phyloP scores from a whole-genome alignment of 2,329 filamentous ascomycete species.

The Apiospora saccharicola region DNA sequence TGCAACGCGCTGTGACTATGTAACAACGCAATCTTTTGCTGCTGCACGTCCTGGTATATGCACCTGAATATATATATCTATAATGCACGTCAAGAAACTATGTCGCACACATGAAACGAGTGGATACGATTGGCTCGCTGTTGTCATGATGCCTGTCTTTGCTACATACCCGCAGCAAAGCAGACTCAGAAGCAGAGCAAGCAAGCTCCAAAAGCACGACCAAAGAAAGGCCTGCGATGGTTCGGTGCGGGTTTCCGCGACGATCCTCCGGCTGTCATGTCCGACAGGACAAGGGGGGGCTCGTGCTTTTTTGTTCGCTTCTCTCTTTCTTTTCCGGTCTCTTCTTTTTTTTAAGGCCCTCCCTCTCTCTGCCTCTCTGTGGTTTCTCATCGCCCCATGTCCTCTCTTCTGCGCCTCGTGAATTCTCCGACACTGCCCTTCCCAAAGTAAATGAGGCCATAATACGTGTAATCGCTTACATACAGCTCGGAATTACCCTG shows the following conservation, averaged over 20 bases:
- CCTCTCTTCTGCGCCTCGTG: too few relatives aligned
- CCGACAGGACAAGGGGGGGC: not conserved
- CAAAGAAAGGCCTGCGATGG: not conserved
- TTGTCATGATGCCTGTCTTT: too few relatives aligned
- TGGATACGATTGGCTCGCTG: too few relatives aligned
- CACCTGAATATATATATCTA: not conserved
- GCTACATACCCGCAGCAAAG: not conserved
- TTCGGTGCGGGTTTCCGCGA: not conserved
- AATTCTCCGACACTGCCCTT: too few relatives aligned
- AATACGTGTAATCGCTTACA: not conserved
- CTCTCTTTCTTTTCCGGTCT: not conserved
- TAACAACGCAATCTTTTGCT: not conserved
- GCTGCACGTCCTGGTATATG: not conserved
- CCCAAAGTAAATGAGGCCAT: not conserved
- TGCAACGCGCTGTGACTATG: not conserved
- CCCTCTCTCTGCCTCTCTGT: not conserved
- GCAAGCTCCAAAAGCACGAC: not conserved
- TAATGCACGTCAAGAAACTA: not conserved
- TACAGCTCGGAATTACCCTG: too few relatives aligned
- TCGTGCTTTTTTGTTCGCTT: not conserved
- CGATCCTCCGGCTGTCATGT: slow-evolving; percentile 9
- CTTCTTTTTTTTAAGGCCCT: not conserved
- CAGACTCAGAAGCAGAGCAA: too few relatives aligned
- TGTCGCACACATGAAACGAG: not conserved
- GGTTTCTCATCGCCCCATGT: too few relatives aligned